Conservation (phyloP, 2,329 filamentous ascomycete genomes). For the Didymellaceae sp. region DNA sequence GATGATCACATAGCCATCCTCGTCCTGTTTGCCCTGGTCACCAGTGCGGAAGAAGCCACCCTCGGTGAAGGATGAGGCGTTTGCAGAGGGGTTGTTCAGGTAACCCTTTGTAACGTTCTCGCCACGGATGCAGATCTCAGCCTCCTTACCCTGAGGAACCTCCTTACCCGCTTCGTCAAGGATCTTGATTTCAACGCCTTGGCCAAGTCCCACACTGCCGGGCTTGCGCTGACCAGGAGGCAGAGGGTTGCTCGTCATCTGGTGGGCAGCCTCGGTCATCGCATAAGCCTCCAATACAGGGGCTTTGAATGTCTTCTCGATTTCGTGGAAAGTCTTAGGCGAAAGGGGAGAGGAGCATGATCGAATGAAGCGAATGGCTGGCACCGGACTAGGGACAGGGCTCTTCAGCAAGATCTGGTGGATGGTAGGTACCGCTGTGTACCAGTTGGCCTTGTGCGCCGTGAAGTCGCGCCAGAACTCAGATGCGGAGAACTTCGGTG, state of each 20-base stretch:
- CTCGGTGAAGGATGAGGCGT: slow-evolving; percentile 73
- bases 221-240: slow-evolving; percentile 76
- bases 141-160: slow-evolving; percentile 72
- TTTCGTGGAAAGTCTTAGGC: slow-evolving; percentile 79
- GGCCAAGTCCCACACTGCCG: slow-evolving; percentile 80
- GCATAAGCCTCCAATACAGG: slow-evolving; percentile 89
- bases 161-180: slow-evolving; percentile 73
- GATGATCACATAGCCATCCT: slow-evolving; percentile 82
- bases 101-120: slow-evolving; percentile 87
- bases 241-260: slow-evolving; percentile 74
- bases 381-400: slow-evolving; percentile 70
- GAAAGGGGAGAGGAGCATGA: slow-evolving; percentile 86
- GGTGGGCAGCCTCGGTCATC: slow-evolving; percentile 89
- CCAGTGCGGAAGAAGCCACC: slow-evolving; percentile 87
- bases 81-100: slow-evolving; percentile 80
- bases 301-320: slow-evolving; percentile 76
- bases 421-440: slow-evolving; percentile 91
- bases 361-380: slow-evolving; percentile 82
- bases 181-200: slow-evolving; percentile 83
- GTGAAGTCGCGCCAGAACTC: slow-evolving; percentile 84
- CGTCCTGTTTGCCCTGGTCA: slow-evolving; percentile 81
- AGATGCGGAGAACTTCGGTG: slow-evolving; percentile 77
- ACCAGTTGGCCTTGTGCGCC: slow-evolving; percentile 82
- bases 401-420: slow-evolving; percentile 86
- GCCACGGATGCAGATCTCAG: slow-evolving; percentile 82